These are phyloP conservation scores for Dendrobium catenatum DNA, from an alignment of 106 monocot genomes.

Conservation along the genomic window DNA sequence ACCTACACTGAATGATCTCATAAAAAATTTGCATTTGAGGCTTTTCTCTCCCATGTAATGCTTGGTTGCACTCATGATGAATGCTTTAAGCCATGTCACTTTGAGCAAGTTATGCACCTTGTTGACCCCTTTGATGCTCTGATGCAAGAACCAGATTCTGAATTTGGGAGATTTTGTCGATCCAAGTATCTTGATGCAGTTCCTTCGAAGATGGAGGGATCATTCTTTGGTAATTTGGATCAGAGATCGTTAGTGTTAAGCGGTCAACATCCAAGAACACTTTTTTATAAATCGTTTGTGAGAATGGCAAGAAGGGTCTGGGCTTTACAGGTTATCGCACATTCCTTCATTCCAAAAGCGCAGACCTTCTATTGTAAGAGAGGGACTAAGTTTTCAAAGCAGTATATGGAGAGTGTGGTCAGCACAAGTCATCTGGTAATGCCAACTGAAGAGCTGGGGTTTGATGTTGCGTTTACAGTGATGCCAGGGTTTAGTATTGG, in stretches of 20 bases:
- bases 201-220: conserved; percentile 70
- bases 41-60: conserved; percentile 60
- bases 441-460: conserved; percentile 28
- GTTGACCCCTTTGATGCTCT: conserved; percentile 72
- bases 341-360: conserved; percentile 69
- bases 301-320: conserved; percentile 71
- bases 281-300: conserved; percentile 79
- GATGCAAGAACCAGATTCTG: conserved; percentile 72
- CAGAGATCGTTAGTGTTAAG: conserved; percentile 67
- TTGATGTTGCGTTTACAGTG: conserved; percentile 65
- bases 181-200: conserved; percentile 52
- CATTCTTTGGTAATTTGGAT: conserved; percentile 80
- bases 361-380: conserved; percentile 59
- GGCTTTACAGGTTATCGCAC: conserved; percentile 66
- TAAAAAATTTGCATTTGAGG: conserved; percentile 89
- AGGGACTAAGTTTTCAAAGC: conserved; percentile 60
- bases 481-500: conserved; percentile 89
- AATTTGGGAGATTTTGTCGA: conserved; percentile 79
- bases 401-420: conserved; percentile 75
- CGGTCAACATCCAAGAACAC: conserved; percentile 81
- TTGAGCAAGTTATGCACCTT: conserved; percentile 51
- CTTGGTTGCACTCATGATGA: conserved; percentile 62
- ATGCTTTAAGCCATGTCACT: conserved; percentile 46
- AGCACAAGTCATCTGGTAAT: conserved; percentile 29
- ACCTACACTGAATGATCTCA: conserved; percentile 63